Base-by-base conservation (phyloP, 352 stramenopile genomes). In the Aphanomyces astaci region DNA sequence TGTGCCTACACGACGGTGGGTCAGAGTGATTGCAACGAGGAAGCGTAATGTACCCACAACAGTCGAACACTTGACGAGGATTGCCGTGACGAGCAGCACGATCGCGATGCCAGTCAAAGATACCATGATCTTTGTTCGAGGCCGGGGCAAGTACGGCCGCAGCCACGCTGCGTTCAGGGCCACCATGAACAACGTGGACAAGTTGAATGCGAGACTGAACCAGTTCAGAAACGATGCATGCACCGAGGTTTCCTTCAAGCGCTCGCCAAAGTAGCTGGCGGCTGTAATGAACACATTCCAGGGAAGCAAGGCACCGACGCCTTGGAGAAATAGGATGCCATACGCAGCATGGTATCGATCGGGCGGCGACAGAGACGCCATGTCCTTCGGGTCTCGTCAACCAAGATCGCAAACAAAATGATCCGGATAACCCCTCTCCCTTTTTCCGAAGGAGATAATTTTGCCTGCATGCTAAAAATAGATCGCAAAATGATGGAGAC, bases 221-320 rank as follows among this genome's bases (percentile, higher is more conserved):
- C 84, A 94, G 67, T 89, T 92, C 24, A 93, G 78, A 67, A 94
- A 94, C 45, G 80, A 87, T 39, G 84, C 80, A 62, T 90, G 81
- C 51, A 90, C 90, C 43, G 76, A 71, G 11, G 84, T 93, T 22
- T 77, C 59, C 1, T 66, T 67, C 36, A 94, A 73, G 0, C 86
- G 84, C 46, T 77, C 62, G 27, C 80, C 73, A 69, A 94, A 94
- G 76, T 93, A 94, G 53, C 77, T 71, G 66, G 91, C 80, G 22
- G 82, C 86, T 2, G 84, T 94, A 73, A 94, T 89, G 67, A 94
- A 94, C 24, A 93, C 84, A 52, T 94, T 94, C 84, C 83, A 94
- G 46, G 86, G 84, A 45, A 94, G 77, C 27, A 82, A 85, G 13
- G 80, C 85, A 7, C 80, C 84, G 63, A 94, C 73, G 74, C 86